phyloP scores from a whole-genome alignment of 306 rosid species.

The Cucurbita moschata region DNA sequence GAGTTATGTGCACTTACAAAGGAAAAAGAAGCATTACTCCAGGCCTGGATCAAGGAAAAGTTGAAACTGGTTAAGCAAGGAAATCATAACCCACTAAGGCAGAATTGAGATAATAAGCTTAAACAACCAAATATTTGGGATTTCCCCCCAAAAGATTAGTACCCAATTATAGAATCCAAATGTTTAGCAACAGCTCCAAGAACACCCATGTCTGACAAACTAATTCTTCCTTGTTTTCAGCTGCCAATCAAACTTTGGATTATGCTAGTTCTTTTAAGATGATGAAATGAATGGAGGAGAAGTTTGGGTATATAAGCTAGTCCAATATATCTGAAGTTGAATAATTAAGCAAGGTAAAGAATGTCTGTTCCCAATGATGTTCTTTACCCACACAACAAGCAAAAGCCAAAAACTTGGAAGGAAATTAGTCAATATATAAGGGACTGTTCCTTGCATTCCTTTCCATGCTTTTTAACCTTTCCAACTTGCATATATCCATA shows the following conservation, averaged over 20 bases:
- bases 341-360: constrained; percentile 29
- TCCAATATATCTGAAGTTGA: not conserved
- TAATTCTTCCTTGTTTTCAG: not conserved
- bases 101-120: not conserved
- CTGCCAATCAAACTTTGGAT: not conserved
- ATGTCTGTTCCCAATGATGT: constrained; percentile 31
- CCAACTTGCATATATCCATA: not conserved
- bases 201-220: constrained; percentile 38
- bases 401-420: constrained; percentile 6
- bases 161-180: constrained; percentile 69
- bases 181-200: constrained; percentile 51
- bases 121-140: not conserved
- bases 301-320: not conserved
- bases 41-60: constrained; percentile 43
- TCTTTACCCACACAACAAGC: constrained; percentile 34
- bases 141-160: not conserved
- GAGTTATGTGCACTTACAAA: constrained; percentile 38
- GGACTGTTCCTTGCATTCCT: not conserved
- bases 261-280: not conserved
- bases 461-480: not conserved
- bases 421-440: not conserved
- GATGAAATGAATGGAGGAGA: not conserved
- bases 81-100: not conserved
- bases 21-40: constrained; percentile 81
- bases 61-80: not conserved